Base-by-base conservation (phyloP, 306 rosid species). In the Vigna hirtella region DNA sequence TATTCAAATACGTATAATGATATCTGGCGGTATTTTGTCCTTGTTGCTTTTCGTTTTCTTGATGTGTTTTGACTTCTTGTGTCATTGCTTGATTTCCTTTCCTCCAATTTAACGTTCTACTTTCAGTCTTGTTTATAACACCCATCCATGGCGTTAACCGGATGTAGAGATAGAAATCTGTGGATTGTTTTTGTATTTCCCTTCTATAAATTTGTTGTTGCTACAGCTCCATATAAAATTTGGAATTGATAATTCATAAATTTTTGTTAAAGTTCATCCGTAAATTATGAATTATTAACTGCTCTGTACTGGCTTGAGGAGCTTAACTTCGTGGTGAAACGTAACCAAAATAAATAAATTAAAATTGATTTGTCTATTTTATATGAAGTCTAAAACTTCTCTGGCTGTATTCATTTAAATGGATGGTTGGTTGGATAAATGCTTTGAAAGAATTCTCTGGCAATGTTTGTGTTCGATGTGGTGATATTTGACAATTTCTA, bases 21-120 rank as follows among this genome's bases (percentile, higher is more conserved):
- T 66, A 55, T 72, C 61, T 78, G 48, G 38, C 77, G 69, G 48
- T 52, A 61, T 55, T 49, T 64, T 28, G 18, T 47, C 34, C 58
- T 47, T 81, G 28, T 24, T 70, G 36, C 16, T 74, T 42, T 74
- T 20, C 73, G 28, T 64, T 64, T 63, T 47, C 42, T 24, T 59
- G 53, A 7, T 70, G 63, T 66, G 26, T 24, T 61, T 36, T 53
- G 52, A 15, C 40, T 45, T 26, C 50, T 62, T 36, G 43, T 20
- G 13, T 34, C 56, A 48, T 69, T 74, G 43, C 73, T 69, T 62
- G 32, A 77, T 34, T 48, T 72, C 8, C 17, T 34, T 55, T 51
- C 20, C 14, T 70, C 76, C 59, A 32, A 56, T 68, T 56, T 73
- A 56, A 66, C 78, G 61, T 12, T 17, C 10, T 0, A 11, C 24